Percentiles rank a stretch among this genome's conserved stretches.
Evolutionary conservation across 2,329 filamentous ascomycete genomes (phyloP).

Genomic region (Sporothrix curviconia): DNA sequence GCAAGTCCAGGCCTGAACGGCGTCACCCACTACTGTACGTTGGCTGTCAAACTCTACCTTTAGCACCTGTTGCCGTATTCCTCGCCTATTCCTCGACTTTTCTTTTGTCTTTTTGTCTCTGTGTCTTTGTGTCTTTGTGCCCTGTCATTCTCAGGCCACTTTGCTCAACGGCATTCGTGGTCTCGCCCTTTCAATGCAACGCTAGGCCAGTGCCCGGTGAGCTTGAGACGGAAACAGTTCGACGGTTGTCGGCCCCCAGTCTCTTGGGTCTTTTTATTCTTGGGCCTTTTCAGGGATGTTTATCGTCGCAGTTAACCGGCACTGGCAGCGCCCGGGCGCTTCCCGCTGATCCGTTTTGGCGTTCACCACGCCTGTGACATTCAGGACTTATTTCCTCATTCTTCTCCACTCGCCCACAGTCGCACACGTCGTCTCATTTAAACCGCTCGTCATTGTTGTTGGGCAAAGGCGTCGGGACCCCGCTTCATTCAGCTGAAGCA

Average conservation of each 20-base stretch:
- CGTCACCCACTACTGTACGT: background rate
- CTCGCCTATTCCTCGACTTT: background rate
- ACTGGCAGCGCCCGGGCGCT: background rate
- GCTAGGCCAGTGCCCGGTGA: no score
- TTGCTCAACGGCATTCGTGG: background rate
- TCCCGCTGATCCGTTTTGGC: no score
- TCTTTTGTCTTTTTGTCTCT: background rate
- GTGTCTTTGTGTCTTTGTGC: background rate
- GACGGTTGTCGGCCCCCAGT: no score
- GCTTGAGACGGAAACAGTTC: no score
- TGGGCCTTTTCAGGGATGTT: no score
- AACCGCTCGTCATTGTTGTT: conserved; percentile 8
- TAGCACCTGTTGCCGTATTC: background rate
- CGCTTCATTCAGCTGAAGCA: background rate
- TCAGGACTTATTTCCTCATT: background rate
- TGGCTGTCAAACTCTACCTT: background rate
- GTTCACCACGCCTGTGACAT: background rate
- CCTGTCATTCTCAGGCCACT: background rate
- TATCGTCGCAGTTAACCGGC: conserved; percentile 1
- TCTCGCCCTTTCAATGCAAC: no score
- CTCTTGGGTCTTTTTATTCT: no score
- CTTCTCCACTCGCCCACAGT: background rate
- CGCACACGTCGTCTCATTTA: conserved; percentile 8
- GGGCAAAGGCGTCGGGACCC: background rate
- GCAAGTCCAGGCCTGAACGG: background rate